Evolutionary conservation across 2,329 filamentous ascomycete genomes (phyloP), one percentile per base, ranked within the genome.

Genomic region (Hortaea sp.): DNA sequence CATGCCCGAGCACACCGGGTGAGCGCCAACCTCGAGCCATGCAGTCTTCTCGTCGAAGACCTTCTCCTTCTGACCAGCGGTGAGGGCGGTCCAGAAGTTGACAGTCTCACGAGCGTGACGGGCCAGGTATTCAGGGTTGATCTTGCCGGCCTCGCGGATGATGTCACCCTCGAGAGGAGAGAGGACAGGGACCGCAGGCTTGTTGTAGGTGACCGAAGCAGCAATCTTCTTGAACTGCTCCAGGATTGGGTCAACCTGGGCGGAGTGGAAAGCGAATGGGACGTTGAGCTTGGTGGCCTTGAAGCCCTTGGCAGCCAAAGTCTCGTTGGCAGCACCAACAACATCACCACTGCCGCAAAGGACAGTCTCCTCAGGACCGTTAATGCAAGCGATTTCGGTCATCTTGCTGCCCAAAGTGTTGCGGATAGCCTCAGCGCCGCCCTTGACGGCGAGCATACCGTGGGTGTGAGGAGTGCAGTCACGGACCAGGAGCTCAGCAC

Each of bases 11-110:
- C 78, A 84, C 10, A 87, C 76, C 0, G 83, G 82, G 57, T 86
- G 81, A 34, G 84, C 82, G n/a, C 84, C 84, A 52, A 88, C 68
- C 62, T 88, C 84, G 46, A 88, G 68, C 77, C 79, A 87, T 29
- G 80, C 73, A 5, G 81, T 84, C 65, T 80, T 78, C 52, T 81
- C 77, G 51, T 82, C 74, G 41, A 85, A 77, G 11, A 74, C 63
- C 49, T 74, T 75, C n/a, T 73, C 68, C 42, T 76, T 69, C 57
- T 79, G 74, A 6, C 78, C 81, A 35, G 71, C 70, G 10, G 76
- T 66, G 1, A 88, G 66, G 6, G 78, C 82, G 42, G 73, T 75
- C 49, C 76, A 70, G 66, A 88, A 84, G 64, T 86, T 75, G 55
- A 88, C 84, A 5, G 82, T 70, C 60, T 85, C 76, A 10, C 84